Evolutionary conservation across 2,329 filamentous ascomycete species (phyloP).

Genomic region (Aspergillus sp.): DNA sequence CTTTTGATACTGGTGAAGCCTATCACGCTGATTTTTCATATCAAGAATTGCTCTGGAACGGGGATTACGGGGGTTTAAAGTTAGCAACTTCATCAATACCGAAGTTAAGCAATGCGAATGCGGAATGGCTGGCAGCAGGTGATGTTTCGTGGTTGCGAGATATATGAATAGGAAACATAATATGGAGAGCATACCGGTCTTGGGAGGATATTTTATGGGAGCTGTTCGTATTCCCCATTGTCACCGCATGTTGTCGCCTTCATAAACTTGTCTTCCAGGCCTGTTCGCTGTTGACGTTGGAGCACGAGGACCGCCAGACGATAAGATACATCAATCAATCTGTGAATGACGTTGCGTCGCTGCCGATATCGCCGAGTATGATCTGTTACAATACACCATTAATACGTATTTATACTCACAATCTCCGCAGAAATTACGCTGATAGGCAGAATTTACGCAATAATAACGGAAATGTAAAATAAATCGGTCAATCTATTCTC

Average conservation of each 20-base stretch:
- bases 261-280: constrained; percentile 1
- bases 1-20: constrained; percentile 92
- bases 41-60: constrained; percentile 81
- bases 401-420: background rate
- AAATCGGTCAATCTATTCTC: constrained; percentile 17
- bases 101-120: background rate
- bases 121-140: background rate
- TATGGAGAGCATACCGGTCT: constrained; percentile 67
- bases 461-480: background rate
- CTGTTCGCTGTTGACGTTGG: background rate
- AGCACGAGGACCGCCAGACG: background rate
- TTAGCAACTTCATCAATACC: background rate
- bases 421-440: background rate
- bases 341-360: constrained; percentile 2
- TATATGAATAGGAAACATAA: background rate
- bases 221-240: constrained; percentile 66
- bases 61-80: background rate
- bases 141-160: background rate
- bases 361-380: background rate
- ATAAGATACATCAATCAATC: background rate
- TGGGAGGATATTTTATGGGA: constrained; percentile 70
- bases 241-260: constrained; percentile 29
- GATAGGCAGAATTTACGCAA: background rate
- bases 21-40: constrained; percentile 96
- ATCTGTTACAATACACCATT: background rate